phyloP scores from a whole-genome alignment of 805 yeast species.

The Saturnispora diversa region DNA sequence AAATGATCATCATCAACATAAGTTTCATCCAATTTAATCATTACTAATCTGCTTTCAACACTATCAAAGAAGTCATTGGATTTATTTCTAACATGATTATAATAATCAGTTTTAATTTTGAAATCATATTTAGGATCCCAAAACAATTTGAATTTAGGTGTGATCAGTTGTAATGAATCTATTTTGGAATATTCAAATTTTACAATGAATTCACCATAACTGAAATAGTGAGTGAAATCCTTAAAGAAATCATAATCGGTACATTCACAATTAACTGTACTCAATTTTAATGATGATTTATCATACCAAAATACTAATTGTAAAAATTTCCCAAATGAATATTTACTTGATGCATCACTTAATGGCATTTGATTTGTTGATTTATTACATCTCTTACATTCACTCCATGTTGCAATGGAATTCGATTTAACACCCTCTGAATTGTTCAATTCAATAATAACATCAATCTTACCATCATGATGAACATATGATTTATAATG shows the following conservation, averaged over 20 bases:
- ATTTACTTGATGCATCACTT: constrained; percentile 82
- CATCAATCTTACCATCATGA: constrained; percentile 75
- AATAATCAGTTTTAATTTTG: constrained; percentile 56
- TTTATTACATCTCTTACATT: constrained; percentile 69
- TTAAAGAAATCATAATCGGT: constrained; percentile 64
- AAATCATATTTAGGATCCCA: constrained; percentile 71
- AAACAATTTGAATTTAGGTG: constrained; percentile 61
- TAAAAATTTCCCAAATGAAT: constrained; percentile 87
- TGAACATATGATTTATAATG: constrained; percentile 87
- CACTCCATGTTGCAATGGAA: constrained; percentile 83
- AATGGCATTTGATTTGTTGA: constrained; percentile 72
- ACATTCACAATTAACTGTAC: constrained; percentile 42
- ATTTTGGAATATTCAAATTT: constrained; percentile 69
- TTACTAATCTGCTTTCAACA: constrained; percentile 55
- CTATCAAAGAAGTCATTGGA: constrained; percentile 62
- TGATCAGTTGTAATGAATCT: constrained; percentile 68
- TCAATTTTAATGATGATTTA: constrained; percentile 9
- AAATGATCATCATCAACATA: constrained; percentile 57
- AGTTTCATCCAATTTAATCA: constrained; percentile 66
- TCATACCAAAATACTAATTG: constrained; percentile 70
- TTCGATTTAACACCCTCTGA: constrained; percentile 53
- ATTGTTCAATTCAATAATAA: constrained; percentile 56
- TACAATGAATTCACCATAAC: constrained; percentile 69
- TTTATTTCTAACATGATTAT: constrained; percentile 44
- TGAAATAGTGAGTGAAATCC: constrained; percentile 78